Conservation (phyloP, 2,329 filamentous ascomycete species). For the Colletotrichum musicola region DNA sequence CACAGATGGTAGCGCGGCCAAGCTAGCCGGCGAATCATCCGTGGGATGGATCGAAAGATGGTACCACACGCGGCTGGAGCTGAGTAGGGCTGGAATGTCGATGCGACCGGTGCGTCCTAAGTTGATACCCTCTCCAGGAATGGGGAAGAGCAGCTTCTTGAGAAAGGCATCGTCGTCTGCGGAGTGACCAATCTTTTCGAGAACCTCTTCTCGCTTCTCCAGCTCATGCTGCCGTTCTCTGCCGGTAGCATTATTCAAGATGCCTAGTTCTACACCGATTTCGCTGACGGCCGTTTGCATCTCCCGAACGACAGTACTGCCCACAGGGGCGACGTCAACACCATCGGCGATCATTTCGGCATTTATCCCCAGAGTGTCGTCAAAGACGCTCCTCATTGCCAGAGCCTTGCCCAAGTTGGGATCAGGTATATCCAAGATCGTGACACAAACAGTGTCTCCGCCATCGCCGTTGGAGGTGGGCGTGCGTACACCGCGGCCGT, state of each 20-base stretch:
- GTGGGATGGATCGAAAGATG: slow-evolving; percentile 93
- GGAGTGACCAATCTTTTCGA: slow-evolving; percentile 89
- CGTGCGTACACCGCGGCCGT: slow-evolving; percentile 72
- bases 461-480: slow-evolving; percentile 78
- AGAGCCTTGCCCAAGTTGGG: slow-evolving; percentile 86
- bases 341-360: slow-evolving; percentile 98
- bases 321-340: slow-evolving; percentile 78
- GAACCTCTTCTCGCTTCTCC: slow-evolving; percentile 83
- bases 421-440: slow-evolving; percentile 86
- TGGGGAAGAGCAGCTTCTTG: slow-evolving; percentile 83
- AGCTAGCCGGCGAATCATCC: slow-evolving; percentile 81
- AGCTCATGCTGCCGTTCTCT: slow-evolving; percentile 82
- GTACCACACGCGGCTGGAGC: slow-evolving; percentile 93
- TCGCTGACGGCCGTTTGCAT: slow-evolving; percentile 86
- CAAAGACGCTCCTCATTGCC: slow-evolving; percentile 91
- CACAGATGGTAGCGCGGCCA: slow-evolving; percentile 78
- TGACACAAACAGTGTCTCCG: slow-evolving; percentile 89
- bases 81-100: slow-evolving; percentile 79
- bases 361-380: slow-evolving; percentile 93
- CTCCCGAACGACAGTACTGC: slow-evolving; percentile 87
- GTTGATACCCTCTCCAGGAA: slow-evolving; percentile 81
- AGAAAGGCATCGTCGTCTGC: slow-evolving; percentile 87
- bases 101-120: slow-evolving; percentile 84
- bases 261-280: slow-evolving; percentile 82
- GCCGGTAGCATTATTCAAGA: slow-evolving; percentile 74